Conservation (phyloP, 331 rosid genomes). For the Pyracantha coccinea region DNA sequence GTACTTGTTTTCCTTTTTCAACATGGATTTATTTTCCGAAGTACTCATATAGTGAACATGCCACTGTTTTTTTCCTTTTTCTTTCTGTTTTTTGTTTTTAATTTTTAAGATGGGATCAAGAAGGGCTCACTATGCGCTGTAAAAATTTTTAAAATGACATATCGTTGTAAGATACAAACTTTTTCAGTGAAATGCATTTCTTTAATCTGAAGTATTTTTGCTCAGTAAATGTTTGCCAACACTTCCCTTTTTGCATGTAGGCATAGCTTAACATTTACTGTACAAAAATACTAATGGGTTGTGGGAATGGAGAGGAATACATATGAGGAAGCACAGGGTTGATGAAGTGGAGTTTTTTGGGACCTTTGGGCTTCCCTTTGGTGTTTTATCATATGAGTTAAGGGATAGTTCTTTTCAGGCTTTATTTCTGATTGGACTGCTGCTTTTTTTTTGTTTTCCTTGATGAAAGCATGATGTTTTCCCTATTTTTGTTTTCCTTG, state of each 20-base stretch:
- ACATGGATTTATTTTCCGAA: not conserved
- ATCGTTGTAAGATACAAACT: no score
- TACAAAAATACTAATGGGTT: not conserved
- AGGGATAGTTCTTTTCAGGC: not conserved
- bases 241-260: not conserved
- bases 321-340: not conserved
- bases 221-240: not conserved
- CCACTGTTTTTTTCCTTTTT: not conserved
- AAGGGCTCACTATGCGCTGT: no score
- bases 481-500: not conserved
- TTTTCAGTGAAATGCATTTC: no score
- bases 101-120: no score
- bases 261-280: not conserved
- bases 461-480: not conserved
- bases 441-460: not conserved
- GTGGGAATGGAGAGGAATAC: not conserved
- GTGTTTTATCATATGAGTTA: not conserved
- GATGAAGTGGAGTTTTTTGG: not conserved
- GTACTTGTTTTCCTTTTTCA: slow-evolving; percentile 38
- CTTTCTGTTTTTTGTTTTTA: not conserved
- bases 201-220: not conserved
- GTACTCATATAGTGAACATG: not conserved
- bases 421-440: not conserved
- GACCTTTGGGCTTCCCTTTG: not conserved
- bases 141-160: no score